phyloP scores from a whole-genome alignment of 2,329 filamentous ascomycete genomes.

The Bisporella sp. region DNA sequence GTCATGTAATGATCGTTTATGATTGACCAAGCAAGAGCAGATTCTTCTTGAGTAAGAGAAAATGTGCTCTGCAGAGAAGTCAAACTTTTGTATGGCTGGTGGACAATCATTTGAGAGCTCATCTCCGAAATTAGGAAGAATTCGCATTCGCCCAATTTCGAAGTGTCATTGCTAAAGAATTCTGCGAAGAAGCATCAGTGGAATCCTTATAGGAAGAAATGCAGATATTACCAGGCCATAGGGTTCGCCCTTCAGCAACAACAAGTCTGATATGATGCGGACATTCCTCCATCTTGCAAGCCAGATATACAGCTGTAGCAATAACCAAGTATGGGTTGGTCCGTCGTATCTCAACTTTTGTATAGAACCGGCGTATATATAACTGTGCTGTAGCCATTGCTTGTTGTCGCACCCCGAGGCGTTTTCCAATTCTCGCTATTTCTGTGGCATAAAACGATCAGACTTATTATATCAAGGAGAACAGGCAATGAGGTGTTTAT shows the following conservation, averaged over 20 bases:
- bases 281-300: conserved; percentile 96
- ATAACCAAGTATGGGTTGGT: conserved; percentile 92
- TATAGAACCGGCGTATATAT: conserved; percentile 92
- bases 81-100: conserved; percentile 66
- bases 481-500: background rate
- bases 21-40: conserved; percentile 58
- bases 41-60: conserved; percentile 56
- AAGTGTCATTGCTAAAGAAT: conserved; percentile 55
- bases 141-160: conserved; percentile 68
- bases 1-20: conserved; percentile 71
- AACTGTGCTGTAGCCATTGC: conserved; percentile 89
- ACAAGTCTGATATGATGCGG: conserved; percentile 94
- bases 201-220: background rate
- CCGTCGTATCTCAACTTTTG: conserved; percentile 79
- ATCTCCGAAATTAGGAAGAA: conserved; percentile 69
- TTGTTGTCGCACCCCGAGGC: conserved; percentile 81
- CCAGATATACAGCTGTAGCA: conserved; percentile 89
- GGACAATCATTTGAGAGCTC: conserved; percentile 66
- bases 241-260: conserved; percentile 73
- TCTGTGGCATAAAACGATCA: conserved; percentile 43
- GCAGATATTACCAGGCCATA: conserved; percentile 61
- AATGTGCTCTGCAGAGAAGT: conserved; percentile 54
- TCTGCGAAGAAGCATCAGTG: conserved; percentile 32
- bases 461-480: background rate
- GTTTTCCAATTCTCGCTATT: conserved; percentile 74